Percentiles rank a stretch among this genome's conserved stretches.
Evolutionary conservation across 352 stramenopile genomes (phyloP).

Genomic region (Phytophthora quininea): DNA sequence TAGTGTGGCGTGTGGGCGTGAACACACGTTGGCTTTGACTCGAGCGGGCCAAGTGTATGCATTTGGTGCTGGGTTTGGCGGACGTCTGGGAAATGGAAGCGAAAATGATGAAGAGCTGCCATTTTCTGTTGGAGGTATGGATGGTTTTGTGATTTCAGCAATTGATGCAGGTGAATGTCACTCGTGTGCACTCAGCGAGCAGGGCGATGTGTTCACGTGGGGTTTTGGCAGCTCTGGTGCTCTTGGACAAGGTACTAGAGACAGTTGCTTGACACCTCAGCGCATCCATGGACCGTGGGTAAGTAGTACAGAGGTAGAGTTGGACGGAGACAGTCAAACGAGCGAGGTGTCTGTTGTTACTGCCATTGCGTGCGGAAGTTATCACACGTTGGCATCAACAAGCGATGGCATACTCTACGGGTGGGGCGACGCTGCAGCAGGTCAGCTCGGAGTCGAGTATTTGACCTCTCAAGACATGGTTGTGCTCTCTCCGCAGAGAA

Average conservation of each 20-base stretch:
- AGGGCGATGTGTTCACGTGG: conserved; percentile 85
- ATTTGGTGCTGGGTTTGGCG: conserved; percentile 81
- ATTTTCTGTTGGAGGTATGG: conserved; percentile 41
- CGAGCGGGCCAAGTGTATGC: conserved; percentile 60
- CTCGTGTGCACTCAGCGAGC: conserved; percentile 63
- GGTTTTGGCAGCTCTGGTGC: conserved; percentile 85
- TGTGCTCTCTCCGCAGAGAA: conserved; percentile 51
- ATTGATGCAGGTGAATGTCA: conserved; percentile 86
- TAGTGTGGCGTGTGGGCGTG: conserved; percentile 76
- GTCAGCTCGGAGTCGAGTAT: conserved; percentile 65
- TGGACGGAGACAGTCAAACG: conserved; percentile 12
- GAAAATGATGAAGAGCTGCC: conserved; percentile 71
- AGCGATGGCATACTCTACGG: conserved; percentile 64
- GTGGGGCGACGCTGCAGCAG: conserved; percentile 78
- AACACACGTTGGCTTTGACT: conserved; percentile 79
- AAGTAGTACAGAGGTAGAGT: conserved; percentile 11
- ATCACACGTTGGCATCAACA: conserved; percentile 72
- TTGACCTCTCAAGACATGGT: conserved; percentile 60
- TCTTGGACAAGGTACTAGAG: conserved; percentile 62
- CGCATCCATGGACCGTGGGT: conserved; percentile 46
- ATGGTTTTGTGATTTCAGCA: conserved; percentile 42
- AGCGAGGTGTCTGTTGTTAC: conserved; percentile 18
- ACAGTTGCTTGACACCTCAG: conserved; percentile 59
- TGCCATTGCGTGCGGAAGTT: conserved; percentile 71
- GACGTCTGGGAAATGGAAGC: conserved; percentile 69